Percentiles rank a stretch among this genome's conserved stretches.
phyloP scores from a whole-genome alignment of 2,329 filamentous ascomycete genomes.

The Dactylellina parvicollis region DNA sequence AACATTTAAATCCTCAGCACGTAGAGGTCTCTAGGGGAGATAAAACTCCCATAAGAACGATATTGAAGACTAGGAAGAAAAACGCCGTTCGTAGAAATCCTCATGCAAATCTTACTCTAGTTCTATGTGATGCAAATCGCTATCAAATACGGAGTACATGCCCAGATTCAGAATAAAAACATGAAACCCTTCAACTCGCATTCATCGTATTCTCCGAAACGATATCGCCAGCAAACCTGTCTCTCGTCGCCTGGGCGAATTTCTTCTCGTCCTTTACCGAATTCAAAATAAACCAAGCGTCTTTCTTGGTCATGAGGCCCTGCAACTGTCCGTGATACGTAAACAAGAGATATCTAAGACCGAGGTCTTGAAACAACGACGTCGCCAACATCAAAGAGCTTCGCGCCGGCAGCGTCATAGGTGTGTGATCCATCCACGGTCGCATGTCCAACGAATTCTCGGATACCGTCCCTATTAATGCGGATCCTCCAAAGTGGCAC shows the following conservation, averaged over 20 bases:
- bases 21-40: too few relatives aligned
- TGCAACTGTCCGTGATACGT: slow-evolving; percentile 81
- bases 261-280: slow-evolving; percentile 71
- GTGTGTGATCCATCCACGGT: slow-evolving; percentile 99
- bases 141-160: neutral
- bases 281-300: slow-evolving; percentile 92
- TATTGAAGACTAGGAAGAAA: too few relatives aligned
- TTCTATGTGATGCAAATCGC: neutral
- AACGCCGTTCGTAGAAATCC: too few relatives aligned
- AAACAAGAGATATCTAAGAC: slow-evolving; percentile 88
- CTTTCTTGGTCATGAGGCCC: slow-evolving; percentile 94
- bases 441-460: slow-evolving; percentile 76
- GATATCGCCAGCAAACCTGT: slow-evolving; percentile 38
- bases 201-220: slow-evolving; percentile 1
- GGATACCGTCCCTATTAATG: slow-evolving; percentile 40
- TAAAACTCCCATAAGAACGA: too few relatives aligned
- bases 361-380: slow-evolving; percentile 92
- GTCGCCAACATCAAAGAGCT: slow-evolving; percentile 84
- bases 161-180: neutral
- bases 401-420: slow-evolving; percentile 83
- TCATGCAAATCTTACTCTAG: too few relatives aligned
- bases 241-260: slow-evolving; percentile 61
- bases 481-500: slow-evolving; percentile 82
- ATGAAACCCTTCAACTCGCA: neutral
- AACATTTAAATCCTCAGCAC: too few relatives aligned